Base-by-base conservation (phyloP, 768 basidiomycete species). In the Phlegmacium glaucopus region DNA sequence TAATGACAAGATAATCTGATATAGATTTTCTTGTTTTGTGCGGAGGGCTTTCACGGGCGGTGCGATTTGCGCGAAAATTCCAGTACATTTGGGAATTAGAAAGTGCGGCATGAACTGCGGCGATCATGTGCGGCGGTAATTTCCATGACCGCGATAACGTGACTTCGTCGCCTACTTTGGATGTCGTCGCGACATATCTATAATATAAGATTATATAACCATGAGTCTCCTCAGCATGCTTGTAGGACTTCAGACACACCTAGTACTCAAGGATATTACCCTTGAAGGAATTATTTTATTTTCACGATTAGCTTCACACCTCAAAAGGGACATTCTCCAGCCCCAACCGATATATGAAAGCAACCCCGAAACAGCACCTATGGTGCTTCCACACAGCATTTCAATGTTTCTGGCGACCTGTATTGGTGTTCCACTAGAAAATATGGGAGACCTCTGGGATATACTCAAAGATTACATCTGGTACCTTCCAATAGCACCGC, bases 401-500 rank as follows among this genome's bases (percentile, higher is more conserved):
- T 10, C 26, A 10, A 29, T 13, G 7, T 48, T 48, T 27, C 29
- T 42, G n/a, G 17, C 26, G 6, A 35, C 15, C 6, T 12, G 39
- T 29, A 39, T 48, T 10, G 40, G 22, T 11, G 42, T 48, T 16
- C 41, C 47, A 8, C 8, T 35, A 12, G 27, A 41, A 15, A 28
- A 13, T 12, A 48, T 48, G 17, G 47, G 35, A 7, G 47, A 48
- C 9, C 32, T 18, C 11, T 48, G 47, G 47, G 34, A 48, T 26
- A 34, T 42, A 22, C n/a, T 42, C n/a, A 15, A n/a, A 35, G 28
- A 34, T 13, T 34, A 48, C 22, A 27, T 43, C 9, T 48, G 47
- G 47, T 29, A 48, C 9, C 29, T 42, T 12, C 47, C 47, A 4
- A 11, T 36, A 11, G 26, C 22, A 17, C 39, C 39, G 27, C 30